Percentiles rank a stretch among this genome's conserved stretches.
phyloP scores from a whole-genome alignment of 768 basidiomycete species.

The Rubroboletus satanas region DNA sequence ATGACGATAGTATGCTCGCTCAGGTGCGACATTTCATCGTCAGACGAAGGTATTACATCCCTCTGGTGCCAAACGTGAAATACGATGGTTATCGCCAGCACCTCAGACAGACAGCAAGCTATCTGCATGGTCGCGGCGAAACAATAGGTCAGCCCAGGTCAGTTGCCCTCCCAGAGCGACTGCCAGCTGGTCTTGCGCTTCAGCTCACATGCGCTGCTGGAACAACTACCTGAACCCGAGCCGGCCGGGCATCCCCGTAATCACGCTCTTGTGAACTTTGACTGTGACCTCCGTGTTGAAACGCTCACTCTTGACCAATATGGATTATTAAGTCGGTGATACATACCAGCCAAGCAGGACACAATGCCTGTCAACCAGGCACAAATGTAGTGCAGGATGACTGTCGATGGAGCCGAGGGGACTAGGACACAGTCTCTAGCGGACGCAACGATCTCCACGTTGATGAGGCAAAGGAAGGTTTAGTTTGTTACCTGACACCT shows the following conservation, averaged over 20 bases:
- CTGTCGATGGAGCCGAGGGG: background rate
- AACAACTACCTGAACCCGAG: background rate
- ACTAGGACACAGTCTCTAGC: background rate
- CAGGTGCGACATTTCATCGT: background rate
- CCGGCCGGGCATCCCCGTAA: background rate
- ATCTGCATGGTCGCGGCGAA: too few relatives aligned
- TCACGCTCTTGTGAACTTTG: background rate
- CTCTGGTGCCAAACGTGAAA: background rate
- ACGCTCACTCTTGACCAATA: background rate
- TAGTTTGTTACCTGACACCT: slow-evolving; percentile 42
- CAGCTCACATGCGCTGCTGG: background rate
- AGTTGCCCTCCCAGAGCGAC: background rate
- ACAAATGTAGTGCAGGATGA: background rate
- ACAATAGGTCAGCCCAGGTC: background rate
- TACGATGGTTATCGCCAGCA: background rate
- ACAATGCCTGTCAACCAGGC: background rate
- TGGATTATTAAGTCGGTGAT: background rate
- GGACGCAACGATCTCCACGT: background rate
- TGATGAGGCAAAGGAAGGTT: slow-evolving; percentile 1
- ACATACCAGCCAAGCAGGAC: background rate
- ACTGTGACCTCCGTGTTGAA: background rate
- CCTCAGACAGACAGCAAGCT: background rate
- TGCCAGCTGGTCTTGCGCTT: background rate
- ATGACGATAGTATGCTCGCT: background rate
- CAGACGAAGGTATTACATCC: background rate